Base-by-base conservation (phyloP, 2,329 filamentous ascomycete genomes). In the Ophiocordyceps robertsii region DNA sequence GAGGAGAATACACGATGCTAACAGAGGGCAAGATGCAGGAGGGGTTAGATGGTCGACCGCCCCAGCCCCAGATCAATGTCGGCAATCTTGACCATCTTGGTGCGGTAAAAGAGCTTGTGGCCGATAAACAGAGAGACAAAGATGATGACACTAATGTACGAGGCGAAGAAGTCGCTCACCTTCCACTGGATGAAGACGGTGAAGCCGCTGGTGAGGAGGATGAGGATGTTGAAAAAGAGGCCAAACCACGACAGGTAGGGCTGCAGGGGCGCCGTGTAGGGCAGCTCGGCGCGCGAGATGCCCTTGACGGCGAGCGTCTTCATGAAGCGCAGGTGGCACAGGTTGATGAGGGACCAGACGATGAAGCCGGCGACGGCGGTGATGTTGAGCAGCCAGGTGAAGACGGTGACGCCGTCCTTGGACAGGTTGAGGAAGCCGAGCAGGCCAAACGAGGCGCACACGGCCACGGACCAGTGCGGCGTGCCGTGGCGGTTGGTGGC, bases 311-410 rank as follows among this genome's bases (percentile, higher is more conserved):
- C 56, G 41, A 83, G 65, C 9, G 70, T 75, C n/a, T 69, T 66
- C 68, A 77, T 75, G 61, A 84, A 84, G 10, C 70, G 70, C 43
- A 84, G 62, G 57, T 84, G 78, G 54, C 75, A 81, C 39, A 69
- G 52, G 55, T 67, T 73, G 58, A 84, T 83, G 54, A 75, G 75
- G 7, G 73, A 69, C 82, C 82, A 87, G 32, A 72, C 76, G 50
- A 84, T 82, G 57, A 85, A 78, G 6, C 79, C 80, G 4, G 77
- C 78, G 7, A 82, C 77, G 41, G 77, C 74, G 13, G 72, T 78
- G 49, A 86, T 77, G 62, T 83, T 83, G 51, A 85, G 68, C 37
- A 86, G 67, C 82, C 82, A 87, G 66, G 73, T 69, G 62, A 86
- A 86, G 17, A 83, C 82, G 6, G 68, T 61, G 4, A 66, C 68